These are phyloP conservation scores for Candida pseudoviswanathii DNA, from an alignment of 1,139 yeast genomes.

Conservation along the genomic window DNA sequence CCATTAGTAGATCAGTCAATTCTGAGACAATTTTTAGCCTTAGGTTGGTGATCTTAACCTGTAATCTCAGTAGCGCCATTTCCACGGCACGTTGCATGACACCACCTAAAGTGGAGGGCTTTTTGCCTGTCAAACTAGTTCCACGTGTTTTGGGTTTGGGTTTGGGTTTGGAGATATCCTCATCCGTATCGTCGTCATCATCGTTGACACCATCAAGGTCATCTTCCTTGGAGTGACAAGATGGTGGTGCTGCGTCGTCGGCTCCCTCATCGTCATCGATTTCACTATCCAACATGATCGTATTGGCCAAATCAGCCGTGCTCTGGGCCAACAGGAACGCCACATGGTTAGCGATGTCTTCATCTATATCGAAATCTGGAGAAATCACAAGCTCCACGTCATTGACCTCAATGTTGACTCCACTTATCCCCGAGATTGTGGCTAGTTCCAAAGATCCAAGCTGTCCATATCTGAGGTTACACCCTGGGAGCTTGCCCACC, in stretches of 20 bases:
- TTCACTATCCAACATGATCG: constrained; percentile 49
- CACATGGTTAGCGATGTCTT: constrained; percentile 28
- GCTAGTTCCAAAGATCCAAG: constrained; percentile 53
- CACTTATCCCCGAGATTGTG: constrained; percentile 43
- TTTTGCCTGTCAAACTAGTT: constrained; percentile 16
- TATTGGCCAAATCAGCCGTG: constrained; percentile 63
- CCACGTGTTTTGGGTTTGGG: constrained; percentile 13
- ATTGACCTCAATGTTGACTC: constrained; percentile 61
- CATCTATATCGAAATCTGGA: constrained; percentile 37
- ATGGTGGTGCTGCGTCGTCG: constrained; percentile 16
- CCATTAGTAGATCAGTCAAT: constrained; percentile 44
- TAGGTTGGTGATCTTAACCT: constrained; percentile 47
- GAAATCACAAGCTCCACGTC: constrained; percentile 62
- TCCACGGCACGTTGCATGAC: constrained; percentile 69
- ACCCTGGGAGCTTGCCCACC: constrained; percentile 64
- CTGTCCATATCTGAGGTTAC: constrained; percentile 63
- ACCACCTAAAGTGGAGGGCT: constrained; percentile 48
- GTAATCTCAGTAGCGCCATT: constrained; percentile 65
- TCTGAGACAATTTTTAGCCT: constrained; percentile 55
- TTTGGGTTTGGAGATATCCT: constrained; percentile 12
- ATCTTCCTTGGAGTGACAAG: constrained; percentile 17
- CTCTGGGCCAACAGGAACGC: constrained; percentile 61
- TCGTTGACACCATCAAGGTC: constrained; percentile 15
- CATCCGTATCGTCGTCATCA: constrained; percentile 21
- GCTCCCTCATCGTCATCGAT: constrained; percentile 17